Base-by-base conservation (phyloP, 768 basidiomycete species). In the Calocera viscosa region DNA sequence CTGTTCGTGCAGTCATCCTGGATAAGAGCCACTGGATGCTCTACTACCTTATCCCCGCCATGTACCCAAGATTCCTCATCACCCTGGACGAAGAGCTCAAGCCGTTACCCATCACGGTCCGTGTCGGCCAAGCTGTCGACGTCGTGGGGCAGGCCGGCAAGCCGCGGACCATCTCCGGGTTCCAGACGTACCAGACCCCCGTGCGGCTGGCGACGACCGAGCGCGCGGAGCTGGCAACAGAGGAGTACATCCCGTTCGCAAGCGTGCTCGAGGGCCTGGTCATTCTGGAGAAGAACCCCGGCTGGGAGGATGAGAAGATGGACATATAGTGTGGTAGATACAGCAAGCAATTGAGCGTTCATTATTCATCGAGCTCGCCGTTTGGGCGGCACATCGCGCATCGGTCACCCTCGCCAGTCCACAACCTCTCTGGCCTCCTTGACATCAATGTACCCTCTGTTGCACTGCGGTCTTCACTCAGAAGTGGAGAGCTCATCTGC, bases 1-100 rank as follows among this genome's bases (percentile, higher is more conserved):
- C 16, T 30, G 28, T 47, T 63, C 41, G 69, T n/a, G 19, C 68
- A 96, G 94, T 99, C 75, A 80, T 99, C 1, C 84, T 98, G 19
- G 92, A 94, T 74, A 94, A 88, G 76, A 89, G 91, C 71, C 96
- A 98, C 77, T 99, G 96, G 96, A 96, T 97, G 93, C 79, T 98
- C 67, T 99, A 91, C 80, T 94, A 94, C 84, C 83, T 98, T 32
- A 87, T 87, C 5, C 88, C 93, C 1, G 90, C 94, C 68, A 98
- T 99, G 96, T 95, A 92, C 78, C 96, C 96, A 38, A 87, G 94
- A 67, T 97, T 98, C 89, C 78, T 99, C 73, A 97, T 98, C 76
- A 96, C 94, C 0, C 85, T 99, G 22, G 87, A 95, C 77, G 95
- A 98, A 77, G 84, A 94, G 67, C 85, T 95, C 68, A 84, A 93